Conservation (phyloP, 2,329 filamentous ascomycete genomes). For the Aspergillus eucalypticola region DNA sequence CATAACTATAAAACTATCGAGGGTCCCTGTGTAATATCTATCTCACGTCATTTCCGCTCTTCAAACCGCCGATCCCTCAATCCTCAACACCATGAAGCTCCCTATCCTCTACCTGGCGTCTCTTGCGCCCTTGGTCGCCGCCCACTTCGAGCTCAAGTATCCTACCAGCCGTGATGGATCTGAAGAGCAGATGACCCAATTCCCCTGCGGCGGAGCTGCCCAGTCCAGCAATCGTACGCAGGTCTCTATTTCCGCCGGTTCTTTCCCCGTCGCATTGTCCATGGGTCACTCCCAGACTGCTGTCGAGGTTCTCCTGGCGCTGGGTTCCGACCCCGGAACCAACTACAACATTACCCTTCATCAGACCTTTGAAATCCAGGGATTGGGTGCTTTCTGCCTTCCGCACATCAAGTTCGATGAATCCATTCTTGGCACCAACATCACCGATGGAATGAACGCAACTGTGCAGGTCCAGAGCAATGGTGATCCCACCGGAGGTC, state of each 20-base stretch:
- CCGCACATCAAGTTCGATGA: constrained; percentile 51
- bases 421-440: constrained; percentile 42
- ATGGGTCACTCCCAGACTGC: constrained; percentile 56
- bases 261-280: constrained; percentile 53
- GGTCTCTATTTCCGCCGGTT: constrained; percentile 51
- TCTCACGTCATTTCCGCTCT: neutral
- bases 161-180: constrained; percentile 53
- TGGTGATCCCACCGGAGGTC: constrained; percentile 57
- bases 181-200: constrained; percentile 48
- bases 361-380: constrained; percentile 59
- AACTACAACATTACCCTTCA: constrained; percentile 71
- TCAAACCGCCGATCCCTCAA: neutral
- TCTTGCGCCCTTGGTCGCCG: constrained; percentile 49
- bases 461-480: constrained; percentile 70
- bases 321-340: constrained; percentile 54
- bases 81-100: constrained; percentile 32
- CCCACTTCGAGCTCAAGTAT: constrained; percentile 59
- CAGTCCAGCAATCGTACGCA: constrained; percentile 48
- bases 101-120: constrained; percentile 40
- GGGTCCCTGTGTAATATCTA: neutral
- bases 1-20: neutral
- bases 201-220: constrained; percentile 55
- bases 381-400: constrained; percentile 67
- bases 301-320: constrained; percentile 55
- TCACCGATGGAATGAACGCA: constrained; percentile 62